Base-by-base conservation (phyloP, 257 asterid genomes). In the Penstemon newberryi region DNA sequence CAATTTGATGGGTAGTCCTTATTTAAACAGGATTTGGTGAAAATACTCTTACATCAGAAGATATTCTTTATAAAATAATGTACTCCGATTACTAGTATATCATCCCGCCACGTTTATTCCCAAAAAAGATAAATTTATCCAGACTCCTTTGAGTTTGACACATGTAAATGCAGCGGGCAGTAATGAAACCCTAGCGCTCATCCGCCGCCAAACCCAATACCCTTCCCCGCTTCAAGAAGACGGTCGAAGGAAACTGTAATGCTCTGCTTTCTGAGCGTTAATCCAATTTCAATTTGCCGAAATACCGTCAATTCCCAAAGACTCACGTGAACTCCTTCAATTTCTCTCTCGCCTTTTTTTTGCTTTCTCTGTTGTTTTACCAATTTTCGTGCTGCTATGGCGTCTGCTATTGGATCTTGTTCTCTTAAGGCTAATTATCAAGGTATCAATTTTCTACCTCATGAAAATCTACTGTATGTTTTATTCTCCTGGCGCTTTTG, bases 391-490 rank as follows among this genome's bases (percentile, higher is more conserved):
- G 33, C 59, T 25, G 61, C 38, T 13, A 79, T 79, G 85, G 74
- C 83, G 49, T 65, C 72, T 56, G 66, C 83, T 37, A 38, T 79
- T 46, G 83, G 74, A 62, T 82, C 70, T 38, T 82, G n/a, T 55
- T 74, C 79, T 37, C 57, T 82, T 63, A 82, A 72, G 50, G 63
- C 72, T 64, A 63, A 66, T 51, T 63, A 66, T 58, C 71, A 58
- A 65, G 85, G 87, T 82, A 69, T 25, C 10, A 25, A 25, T 25
- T 25, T 25, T 25, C 33, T 25, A 3, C 36, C n/a, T 15, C 4
- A 25, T 25, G 33, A 25, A 25, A 25, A 25, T 1, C 33, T 25
- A 25, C 33, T 25, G 33, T 25, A 25, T 25, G 33, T 62, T 18
- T 7, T 19, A 6, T 8, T 3, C 39, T 12, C 5, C 2, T 25